A percentile compares a stretch with the other conserved stretches of the same genome.
These are phyloP conservation scores for Cladosporium cucumerinum DNA, from an alignment of 2,329 filamentous ascomycete species.

Conservation along the genomic window DNA sequence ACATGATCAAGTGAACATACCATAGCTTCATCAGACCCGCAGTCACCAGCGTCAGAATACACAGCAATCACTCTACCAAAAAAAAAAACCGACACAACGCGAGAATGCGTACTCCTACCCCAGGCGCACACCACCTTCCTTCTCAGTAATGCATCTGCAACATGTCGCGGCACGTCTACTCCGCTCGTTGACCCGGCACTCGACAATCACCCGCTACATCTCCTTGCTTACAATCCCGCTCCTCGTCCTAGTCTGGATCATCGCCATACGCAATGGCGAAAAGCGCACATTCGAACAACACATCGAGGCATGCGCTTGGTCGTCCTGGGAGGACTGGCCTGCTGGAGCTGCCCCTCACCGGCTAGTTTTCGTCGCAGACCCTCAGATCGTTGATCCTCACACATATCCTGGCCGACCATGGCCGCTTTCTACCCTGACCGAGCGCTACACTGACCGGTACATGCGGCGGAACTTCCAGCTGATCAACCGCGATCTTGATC, in stretches of 20 bases:
- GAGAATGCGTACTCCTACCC: slow-evolving; percentile 4
- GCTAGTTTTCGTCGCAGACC: slow-evolving; percentile 80
- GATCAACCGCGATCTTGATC: slow-evolving; percentile 71
- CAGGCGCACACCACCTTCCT: neutral
- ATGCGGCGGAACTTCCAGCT: slow-evolving; percentile 77
- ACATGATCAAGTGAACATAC: neutral
- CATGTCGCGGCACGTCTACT: slow-evolving; percentile 13
- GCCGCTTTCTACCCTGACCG: slow-evolving; percentile 64
- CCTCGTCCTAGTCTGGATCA: slow-evolving; percentile 66
- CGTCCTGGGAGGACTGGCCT: slow-evolving; percentile 89
- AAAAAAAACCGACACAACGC: neutral
- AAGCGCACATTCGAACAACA: slow-evolving; percentile 69
- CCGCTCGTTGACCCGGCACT: slow-evolving; percentile 12
- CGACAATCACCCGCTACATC: slow-evolving; percentile 7
- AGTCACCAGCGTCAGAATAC: neutral
- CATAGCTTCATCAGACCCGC: neutral
- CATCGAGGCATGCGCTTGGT: slow-evolving; percentile 74
- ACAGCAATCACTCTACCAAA: neutral
- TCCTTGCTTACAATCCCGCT: slow-evolving; percentile 36
- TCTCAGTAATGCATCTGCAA: slow-evolving; percentile 17
- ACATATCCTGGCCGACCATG: slow-evolving; percentile 85
- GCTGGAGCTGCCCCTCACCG: slow-evolving; percentile 74
- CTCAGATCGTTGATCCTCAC: slow-evolving; percentile 88
- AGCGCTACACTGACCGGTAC: slow-evolving; percentile 83
- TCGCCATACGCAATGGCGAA: slow-evolving; percentile 81